Evolutionary conservation across 2,329 filamentous ascomycete species (phyloP).

Genomic region (Trichoderma hamatum): DNA sequence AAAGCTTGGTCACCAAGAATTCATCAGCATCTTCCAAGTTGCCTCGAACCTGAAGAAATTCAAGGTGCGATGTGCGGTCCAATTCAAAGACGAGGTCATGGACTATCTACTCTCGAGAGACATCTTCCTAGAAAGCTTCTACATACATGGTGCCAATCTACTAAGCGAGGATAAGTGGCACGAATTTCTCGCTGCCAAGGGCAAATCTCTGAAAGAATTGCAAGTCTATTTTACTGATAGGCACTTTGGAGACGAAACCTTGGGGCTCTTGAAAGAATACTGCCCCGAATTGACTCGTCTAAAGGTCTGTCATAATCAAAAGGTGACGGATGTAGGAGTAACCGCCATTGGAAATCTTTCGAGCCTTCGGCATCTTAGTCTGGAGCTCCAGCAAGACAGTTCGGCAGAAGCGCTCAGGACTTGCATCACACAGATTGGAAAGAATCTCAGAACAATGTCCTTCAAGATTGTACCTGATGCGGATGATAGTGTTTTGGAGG

Average conservation of each 20-base stretch:
- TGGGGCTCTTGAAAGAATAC: constrained; percentile 61
- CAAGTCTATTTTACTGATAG: constrained; percentile 84
- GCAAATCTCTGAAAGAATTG: constrained; percentile 65
- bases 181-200: constrained; percentile 67
- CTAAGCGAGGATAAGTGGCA: constrained; percentile 77
- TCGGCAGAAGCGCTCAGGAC: constrained; percentile 60
- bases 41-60: constrained; percentile 70
- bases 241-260: constrained; percentile 73
- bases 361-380: constrained; percentile 72
- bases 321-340: constrained; percentile 68
- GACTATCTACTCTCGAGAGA: constrained; percentile 77
- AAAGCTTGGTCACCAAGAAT: constrained; percentile 74
- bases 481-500: constrained; percentile 69
- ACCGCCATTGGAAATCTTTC: constrained; percentile 63
- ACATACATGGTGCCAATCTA: constrained; percentile 83
- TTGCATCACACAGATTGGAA: constrained; percentile 65
- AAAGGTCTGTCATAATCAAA: constrained; percentile 81
- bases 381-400: constrained; percentile 65
- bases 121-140: constrained; percentile 69
- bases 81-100: constrained; percentile 84
- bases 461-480: constrained; percentile 68
- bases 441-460: constrained; percentile 74
- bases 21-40: constrained; percentile 76
- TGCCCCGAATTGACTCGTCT: constrained; percentile 73
- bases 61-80: constrained; percentile 81